Evolutionary conservation across 495 filamentous ascomycete genomes (phyloP).

Genomic region (Neurospora sublineolata): DNA sequence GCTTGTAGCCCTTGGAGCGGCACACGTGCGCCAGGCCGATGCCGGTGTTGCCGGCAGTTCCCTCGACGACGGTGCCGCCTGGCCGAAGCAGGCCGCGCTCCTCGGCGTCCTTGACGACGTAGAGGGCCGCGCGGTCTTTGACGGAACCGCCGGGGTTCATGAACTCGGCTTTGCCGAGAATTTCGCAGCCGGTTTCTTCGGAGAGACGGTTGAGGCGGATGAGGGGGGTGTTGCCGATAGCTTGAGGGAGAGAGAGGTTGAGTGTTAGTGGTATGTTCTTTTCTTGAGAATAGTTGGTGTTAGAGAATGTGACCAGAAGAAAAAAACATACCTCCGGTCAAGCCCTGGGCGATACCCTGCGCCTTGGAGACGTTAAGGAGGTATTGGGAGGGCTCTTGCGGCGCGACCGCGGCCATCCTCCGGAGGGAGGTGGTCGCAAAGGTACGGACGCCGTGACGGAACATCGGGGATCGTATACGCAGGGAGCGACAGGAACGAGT

Average conservation of each 20-base stretch:
- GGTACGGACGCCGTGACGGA: slow-evolving; percentile 39
- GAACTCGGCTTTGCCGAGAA: slow-evolving; percentile 96
- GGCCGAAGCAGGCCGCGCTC: slow-evolving; percentile 67
- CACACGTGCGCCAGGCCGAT: slow-evolving; percentile 97
- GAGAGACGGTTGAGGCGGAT: slow-evolving; percentile 84
- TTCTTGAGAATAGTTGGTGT: background rate
- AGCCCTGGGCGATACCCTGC: slow-evolving; percentile 71
- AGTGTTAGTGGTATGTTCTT: background rate
- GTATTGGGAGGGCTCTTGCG: slow-evolving; percentile 23
- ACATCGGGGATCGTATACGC: slow-evolving; percentile 25
- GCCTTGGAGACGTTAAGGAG: slow-evolving; percentile 56
- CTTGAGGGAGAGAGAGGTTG: slow-evolving; percentile 29
- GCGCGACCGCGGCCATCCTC: slow-evolving; percentile 11
- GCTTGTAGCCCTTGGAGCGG: slow-evolving; percentile 79
- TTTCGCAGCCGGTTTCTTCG: slow-evolving; percentile 82
- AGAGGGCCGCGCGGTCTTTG: slow-evolving; percentile 93
- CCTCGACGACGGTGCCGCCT: slow-evolving; percentile 91
- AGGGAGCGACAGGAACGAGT: background rate
- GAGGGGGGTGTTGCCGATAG: slow-evolving; percentile 93
- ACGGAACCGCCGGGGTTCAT: slow-evolving; percentile 95
- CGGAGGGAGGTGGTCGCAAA: slow-evolving; percentile 38
- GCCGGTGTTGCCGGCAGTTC: slow-evolving; percentile 94
- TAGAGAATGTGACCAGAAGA: background rate
- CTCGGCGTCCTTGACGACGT: slow-evolving; percentile 88
- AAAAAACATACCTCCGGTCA: slow-evolving; percentile 62